Evolutionary conservation across 2,329 filamentous ascomycete genomes (phyloP).

Genomic region (Fusarium scirpi): DNA sequence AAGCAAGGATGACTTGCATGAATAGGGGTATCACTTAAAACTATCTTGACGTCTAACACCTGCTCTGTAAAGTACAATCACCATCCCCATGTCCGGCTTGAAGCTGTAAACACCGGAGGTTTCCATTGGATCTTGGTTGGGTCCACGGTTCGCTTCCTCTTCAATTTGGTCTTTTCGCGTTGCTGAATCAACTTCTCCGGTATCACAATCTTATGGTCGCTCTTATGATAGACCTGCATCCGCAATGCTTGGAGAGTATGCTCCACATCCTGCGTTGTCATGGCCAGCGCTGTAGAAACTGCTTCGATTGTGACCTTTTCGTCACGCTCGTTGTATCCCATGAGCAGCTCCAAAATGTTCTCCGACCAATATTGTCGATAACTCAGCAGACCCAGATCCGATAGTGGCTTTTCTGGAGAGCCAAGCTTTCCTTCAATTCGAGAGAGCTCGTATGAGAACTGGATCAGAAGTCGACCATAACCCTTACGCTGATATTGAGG

Average conservation of each 20-base stretch:
- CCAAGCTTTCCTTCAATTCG: conserved; percentile 96
- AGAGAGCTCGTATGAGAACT: conserved; percentile 96
- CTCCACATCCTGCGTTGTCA: conserved; percentile 98
- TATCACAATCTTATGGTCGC: conserved; percentile 95
- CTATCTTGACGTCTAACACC: conserved; percentile 16
- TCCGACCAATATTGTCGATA: conserved; percentile 99
- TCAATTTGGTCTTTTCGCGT: conserved; percentile 82
- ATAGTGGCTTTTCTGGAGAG: conserved; percentile 95
- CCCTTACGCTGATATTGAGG: conserved; percentile 97
- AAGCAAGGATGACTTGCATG: neutral
- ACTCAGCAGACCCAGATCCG: conserved; percentile 90
- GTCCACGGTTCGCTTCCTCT: conserved; percentile 82
- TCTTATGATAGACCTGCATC: conserved; percentile 96
- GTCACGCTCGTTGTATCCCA: conserved; percentile 75
- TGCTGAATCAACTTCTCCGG: conserved; percentile 85
- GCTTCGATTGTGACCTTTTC: conserved; percentile 87
- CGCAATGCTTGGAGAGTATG: conserved; percentile 93
- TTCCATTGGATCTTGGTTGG: conserved; percentile 90
- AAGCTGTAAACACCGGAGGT: conserved; percentile 92
- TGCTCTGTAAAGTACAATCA: conserved; percentile 54
- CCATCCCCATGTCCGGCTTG: conserved; percentile 95
- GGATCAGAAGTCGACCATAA: conserved; percentile 91
- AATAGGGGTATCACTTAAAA: conserved; percentile 41
- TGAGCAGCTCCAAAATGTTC: conserved; percentile 87
- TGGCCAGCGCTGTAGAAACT: conserved; percentile 81